These are phyloP conservation scores for Rosa multiflora DNA, from an alignment of 306 rosid species.

Conservation along the genomic window DNA sequence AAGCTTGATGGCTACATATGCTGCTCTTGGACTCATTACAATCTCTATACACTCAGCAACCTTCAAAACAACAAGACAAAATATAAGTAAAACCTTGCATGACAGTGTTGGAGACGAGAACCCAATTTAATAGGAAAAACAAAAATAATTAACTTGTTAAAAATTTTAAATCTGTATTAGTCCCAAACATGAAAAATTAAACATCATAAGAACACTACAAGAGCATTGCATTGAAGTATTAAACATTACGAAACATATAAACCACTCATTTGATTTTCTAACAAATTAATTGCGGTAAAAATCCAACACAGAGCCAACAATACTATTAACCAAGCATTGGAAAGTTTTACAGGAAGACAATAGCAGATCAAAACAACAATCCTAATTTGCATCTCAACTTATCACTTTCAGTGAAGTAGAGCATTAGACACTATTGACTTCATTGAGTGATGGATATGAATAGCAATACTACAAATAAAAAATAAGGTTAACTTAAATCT, in stretches of 20 bases:
- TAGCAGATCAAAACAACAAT: background rate
- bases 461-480: background rate
- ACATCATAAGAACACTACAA: background rate
- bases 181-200: background rate
- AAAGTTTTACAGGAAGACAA: background rate
- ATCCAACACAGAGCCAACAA: background rate
- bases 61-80: constrained; percentile 36
- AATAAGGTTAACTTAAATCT: background rate
- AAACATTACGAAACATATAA: background rate
- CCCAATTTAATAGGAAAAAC: background rate
- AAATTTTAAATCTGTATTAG: too few relatives aligned
- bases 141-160: background rate
- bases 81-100: constrained; percentile 4
- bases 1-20: constrained; percentile 57
- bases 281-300: background rate
- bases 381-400: background rate
- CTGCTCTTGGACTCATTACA: constrained; percentile 54
- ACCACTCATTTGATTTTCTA: background rate
- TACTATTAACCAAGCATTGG: background rate
- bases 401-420: background rate
- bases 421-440: background rate
- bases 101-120: constrained; percentile 1
- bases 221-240: background rate
- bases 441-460: background rate
- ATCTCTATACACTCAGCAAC: constrained; percentile 72